A percentile compares a stretch with the other conserved stretches of the same genome.
Conservation (phyloP, 2,329 filamentous ascomycete species). For the Gaeumannomyces tritici region DNA sequence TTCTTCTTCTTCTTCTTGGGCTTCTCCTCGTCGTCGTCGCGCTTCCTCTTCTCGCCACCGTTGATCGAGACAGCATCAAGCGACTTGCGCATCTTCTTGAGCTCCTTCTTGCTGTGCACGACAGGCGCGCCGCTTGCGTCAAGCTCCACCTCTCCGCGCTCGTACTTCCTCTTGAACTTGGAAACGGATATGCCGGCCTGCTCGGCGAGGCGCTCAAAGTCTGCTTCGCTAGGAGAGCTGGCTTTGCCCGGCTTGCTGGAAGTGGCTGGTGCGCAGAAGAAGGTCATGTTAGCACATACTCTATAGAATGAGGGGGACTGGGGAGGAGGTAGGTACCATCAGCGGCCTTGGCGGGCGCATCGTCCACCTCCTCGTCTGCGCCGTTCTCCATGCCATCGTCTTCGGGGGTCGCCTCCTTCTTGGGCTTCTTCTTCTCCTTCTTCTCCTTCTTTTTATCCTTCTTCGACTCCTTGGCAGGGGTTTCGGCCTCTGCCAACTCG, state of each 20-base stretch:
- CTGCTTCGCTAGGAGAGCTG: conserved; percentile 41
- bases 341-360: conserved; percentile 5
- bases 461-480: conserved; percentile 13
- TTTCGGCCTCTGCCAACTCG: conserved; percentile 46
- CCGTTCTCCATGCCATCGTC: conserved; percentile 11
- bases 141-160: conserved; percentile 64
- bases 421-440: conserved; percentile 26
- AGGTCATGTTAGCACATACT: background rate
- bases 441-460: conserved; percentile 23
- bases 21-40: conserved; percentile 56
- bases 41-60: conserved; percentile 52
- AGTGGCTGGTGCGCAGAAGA: conserved; percentile 8
- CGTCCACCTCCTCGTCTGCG: conserved; percentile 6
- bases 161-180: conserved; percentile 72
- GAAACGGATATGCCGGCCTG: conserved; percentile 60
- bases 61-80: conserved; percentile 16
- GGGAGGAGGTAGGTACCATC: conserved; percentile 6
- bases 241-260: conserved; percentile 13
- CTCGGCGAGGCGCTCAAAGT: conserved; percentile 51
- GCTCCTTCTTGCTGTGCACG: conserved; percentile 44
- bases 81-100: conserved; percentile 21
- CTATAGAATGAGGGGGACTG: background rate
- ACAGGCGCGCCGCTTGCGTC: conserved; percentile 55
- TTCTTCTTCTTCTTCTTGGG: conserved; percentile 42
- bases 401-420: conserved; percentile 12